Evolutionary conservation across 768 basidiomycete species (phyloP), one percentile per base, ranked within the genome.

Genomic region (Kwoniella dendrophila): DNA sequence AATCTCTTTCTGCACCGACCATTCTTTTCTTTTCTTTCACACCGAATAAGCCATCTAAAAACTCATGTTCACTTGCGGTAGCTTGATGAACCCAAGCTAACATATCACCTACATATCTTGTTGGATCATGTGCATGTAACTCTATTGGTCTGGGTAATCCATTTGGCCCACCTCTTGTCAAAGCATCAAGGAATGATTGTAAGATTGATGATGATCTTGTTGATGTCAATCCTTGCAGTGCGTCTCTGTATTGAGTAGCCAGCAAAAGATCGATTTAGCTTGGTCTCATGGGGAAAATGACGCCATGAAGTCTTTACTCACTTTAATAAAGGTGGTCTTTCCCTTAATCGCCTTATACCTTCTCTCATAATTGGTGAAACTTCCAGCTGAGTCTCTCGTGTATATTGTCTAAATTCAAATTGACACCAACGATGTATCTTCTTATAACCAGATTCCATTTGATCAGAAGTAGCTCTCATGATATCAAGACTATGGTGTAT

Each of bases 51-150:
- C 86, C 83, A 72, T 97, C 93, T 22, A 99, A 83, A 70, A 94
- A 93, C 80, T 98, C 96, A 44, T 88, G 88, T 73, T 99, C 96
- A 1, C 90, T 90, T 0, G 96, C 96, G 63, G 96, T 92, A 0
- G 89, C 85, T 65, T 98, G 95, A 79, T 99, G 95, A 0, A 97
- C 87, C 95, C 95, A 97, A 0, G 94, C 95, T 7, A 98, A 86
- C 90, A 98, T 98, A 79, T 98, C 95, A 14, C 96, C 96, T 14
- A 95, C 87, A 75, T 99, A 99, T 32, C 95, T 87, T 67, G 92
- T 84, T 0, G 96, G 95, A 76, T 99, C 96, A 70, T 99, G 96
- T 0, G 96, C 96, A 73, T 99, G 96, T 2, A 99, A 83, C 76
- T 98, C 96, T 64, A 99, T 98, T 0, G 95, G 92, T 4, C 94